Evolutionary conservation across 1,284 basidiomycete species (phyloP).

Genomic region (Lentinula novae-zelandiae): DNA sequence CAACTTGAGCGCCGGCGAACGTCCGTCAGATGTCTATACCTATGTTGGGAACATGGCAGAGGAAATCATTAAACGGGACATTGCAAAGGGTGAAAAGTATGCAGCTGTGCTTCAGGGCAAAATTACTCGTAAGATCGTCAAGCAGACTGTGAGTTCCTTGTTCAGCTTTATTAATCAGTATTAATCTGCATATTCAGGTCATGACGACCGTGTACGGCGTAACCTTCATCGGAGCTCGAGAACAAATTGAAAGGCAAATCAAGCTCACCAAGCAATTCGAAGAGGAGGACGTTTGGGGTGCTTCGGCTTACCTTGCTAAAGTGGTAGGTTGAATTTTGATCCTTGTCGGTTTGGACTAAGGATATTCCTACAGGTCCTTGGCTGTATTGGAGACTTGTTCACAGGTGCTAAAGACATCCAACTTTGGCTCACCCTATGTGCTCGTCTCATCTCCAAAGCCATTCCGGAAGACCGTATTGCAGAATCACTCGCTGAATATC

Average conservation of each 20-base stretch:
- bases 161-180: neutral
- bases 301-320: conserved; percentile 83
- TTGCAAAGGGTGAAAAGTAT: conserved; percentile 44
- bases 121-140: conserved; percentile 92
- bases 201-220: conserved; percentile 99
- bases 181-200: conserved; percentile 43
- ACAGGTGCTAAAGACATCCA: conserved; percentile 90
- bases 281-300: conserved; percentile 68
- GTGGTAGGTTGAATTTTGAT: conserved; percentile 38
- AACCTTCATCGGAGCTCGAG: conserved; percentile 92
- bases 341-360: neutral
- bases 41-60: conserved; percentile 88
- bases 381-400: conserved; percentile 91
- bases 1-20: conserved; percentile 83
- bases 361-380: conserved; percentile 49
- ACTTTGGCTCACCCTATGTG: conserved; percentile 83
- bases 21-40: conserved; percentile 95
- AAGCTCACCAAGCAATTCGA: conserved; percentile 74
- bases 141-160: conserved; percentile 78
- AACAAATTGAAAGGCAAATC: conserved; percentile 92
- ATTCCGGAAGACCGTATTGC: conserved; percentile 76
- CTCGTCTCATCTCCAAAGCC: conserved; percentile 85
- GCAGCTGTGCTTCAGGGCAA: conserved; percentile 76
- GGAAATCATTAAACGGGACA: conserved; percentile 38
- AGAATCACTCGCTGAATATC: conserved; percentile 38